These are phyloP conservation scores for Haematococcus sp. DNA, from an alignment of 139 green algal genomes.

Conservation along the genomic window DNA sequence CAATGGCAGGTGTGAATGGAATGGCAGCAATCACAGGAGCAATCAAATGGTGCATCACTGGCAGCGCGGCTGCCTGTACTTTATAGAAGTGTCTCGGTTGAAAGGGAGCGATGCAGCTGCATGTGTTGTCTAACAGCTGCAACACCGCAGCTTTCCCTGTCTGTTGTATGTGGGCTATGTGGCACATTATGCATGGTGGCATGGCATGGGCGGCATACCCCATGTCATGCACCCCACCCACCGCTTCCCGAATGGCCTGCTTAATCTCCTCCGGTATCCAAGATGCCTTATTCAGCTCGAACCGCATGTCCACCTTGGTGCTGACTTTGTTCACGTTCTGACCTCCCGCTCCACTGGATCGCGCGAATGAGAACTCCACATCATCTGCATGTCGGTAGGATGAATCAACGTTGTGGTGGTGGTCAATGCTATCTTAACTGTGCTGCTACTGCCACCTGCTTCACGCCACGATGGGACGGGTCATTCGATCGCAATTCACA, in stretches of 20 bases:
- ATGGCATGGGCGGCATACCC: not conserved
- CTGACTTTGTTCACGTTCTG: conserved; percentile 73
- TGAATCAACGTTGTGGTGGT: too few species aligned
- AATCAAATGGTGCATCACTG: too few species aligned
- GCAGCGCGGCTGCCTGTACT: too few species aligned
- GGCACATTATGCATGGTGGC: too few species aligned
- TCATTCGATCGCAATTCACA: too few species aligned
- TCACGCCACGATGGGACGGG: too few species aligned
- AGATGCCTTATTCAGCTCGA: conserved; percentile 58
- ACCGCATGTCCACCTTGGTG: conserved; percentile 85
- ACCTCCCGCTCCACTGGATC: conserved; percentile 85
- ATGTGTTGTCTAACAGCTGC: too few species aligned
- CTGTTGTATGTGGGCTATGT: too few species aligned
- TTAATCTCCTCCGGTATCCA: conserved; percentile 83
- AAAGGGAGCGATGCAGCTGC: too few species aligned
- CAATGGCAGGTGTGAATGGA: not conserved
- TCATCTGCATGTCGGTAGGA: conserved; percentile 64
- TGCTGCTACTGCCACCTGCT: conserved; percentile 1
- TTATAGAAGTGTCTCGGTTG: too few species aligned
- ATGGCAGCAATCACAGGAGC: too few species aligned
- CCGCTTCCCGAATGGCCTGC: conserved; percentile 63
- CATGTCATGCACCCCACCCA: conserved; percentile 22
- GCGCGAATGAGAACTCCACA: conserved; percentile 83
- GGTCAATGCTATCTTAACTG: not conserved
- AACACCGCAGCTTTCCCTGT: too few species aligned